Base-by-base conservation (phyloP, 345 rosid genomes). In the Citrus australasica region DNA sequence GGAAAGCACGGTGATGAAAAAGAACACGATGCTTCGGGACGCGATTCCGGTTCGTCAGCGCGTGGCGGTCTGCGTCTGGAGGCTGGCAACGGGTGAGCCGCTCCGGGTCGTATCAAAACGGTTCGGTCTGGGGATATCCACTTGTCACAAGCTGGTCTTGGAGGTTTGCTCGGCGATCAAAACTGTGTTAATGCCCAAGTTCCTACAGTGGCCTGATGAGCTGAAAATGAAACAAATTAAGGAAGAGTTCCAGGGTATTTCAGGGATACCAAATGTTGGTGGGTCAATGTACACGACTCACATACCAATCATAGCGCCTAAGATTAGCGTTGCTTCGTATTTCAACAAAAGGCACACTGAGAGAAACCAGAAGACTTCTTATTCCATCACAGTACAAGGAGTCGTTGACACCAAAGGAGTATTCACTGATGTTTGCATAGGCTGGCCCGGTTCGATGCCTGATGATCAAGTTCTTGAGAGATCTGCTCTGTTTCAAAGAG, bases 21-120 rank as follows among this genome's bases (percentile, higher is more conserved):
- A 90, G 89, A 94, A 94, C 86, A 94, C 98, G 74, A 87, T 88
- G 91, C 85, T 93, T 5, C 90, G 98, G 0, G 98, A 92, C 68
- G 98, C 98, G 37, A 90, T 93, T 58, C 98, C 98, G 17, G 98
- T 92, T n/a, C 93, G 89, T 7, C 94, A 93, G 75, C 91, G 98
- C 64, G 90, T 93, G 0, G 98, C 93, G n/a, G 96, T 93, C 62
- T 93, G 98, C 82, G 87, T 93, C 62, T 93, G 97, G 97, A 81
- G 98, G 86, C 72, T 93, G 61, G 98, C 98, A 11, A 92, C 92
- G 0, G 97, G 98, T 2, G 96, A 93, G 79, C 94, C 98, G 8
- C 89, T 93, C 0, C 86, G 98, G 40, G 88, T 90, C 53, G 98
- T 93, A 51, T 93, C 98, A 19, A 92, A 88, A 75, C 88, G 89